Base-by-base conservation (phyloP, 345 rosid genomes). In the Gossypium raimondii region DNA sequence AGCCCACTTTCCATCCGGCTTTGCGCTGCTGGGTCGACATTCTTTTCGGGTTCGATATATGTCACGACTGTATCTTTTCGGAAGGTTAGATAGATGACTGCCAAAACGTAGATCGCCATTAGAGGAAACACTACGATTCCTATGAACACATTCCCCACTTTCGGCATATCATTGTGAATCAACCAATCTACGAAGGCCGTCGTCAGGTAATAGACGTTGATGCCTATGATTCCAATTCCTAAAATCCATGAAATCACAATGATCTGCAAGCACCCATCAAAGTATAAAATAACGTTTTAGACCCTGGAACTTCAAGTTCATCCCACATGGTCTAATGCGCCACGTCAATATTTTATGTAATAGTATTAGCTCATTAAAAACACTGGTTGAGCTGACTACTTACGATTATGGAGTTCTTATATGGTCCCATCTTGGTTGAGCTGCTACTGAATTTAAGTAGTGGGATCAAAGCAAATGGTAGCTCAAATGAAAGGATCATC, bases 401-500 rank as follows among this genome's bases (percentile, higher is more conserved):
- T 53, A 89, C 97, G 12, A 17, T 34, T 13, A 78, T 79, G 1
- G 96, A 91, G 72, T 89, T 91, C 82, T 83, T 91, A 74, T 89
- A 84, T 1, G 92, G 90, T 50, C 93, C 96, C 93, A 89, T 86
- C 74, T 91, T 89, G 41, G 90, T 83, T 41, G 86, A 11, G 72
- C 89, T 81, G 76, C 89, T 86, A 44, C 96, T 91, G 77, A 91
- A 86, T 75, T 87, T 91, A 10, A 91, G 88, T 51, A 91, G 92
- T 7, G 96, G 93, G 51, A 91, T 85, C 2, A 91, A 82, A 47
- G 92, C 85, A 82, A 89, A 90, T 47, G 96, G 96, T 29, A 90
- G 90, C 52, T 89, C 91, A 72, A 90, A 90, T 7, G 93, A 91
- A 29, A 89, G 85, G 45, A 87, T 87, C 88, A 89, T 89, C 93